Evolutionary conservation across 345 rosid genomes (phyloP), one percentile per base, ranked within the genome.

Genomic region (Boechera divaricarpa): DNA sequence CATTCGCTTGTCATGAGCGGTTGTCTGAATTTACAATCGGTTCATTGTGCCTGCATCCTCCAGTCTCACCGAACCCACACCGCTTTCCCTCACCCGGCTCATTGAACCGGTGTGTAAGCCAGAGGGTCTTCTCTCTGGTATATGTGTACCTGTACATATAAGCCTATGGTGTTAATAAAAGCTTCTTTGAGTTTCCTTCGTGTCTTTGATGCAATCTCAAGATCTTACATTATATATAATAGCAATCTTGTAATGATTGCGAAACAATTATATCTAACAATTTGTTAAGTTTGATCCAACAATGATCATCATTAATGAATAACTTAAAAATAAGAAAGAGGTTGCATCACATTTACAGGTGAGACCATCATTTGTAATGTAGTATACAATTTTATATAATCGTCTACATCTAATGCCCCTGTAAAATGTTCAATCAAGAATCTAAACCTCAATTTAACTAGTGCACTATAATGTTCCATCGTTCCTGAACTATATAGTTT

Each of bases 1-100:
- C 99, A 95, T 78, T 90, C 99, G 2, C 94, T 95, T 4, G 97
- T 90, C 45, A 95, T 95, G 89, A 95, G 99, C 53, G 99, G 99
- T 53, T 94, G 98, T 79, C 75, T 88, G 77, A 89, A 47, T 67
- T 70, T 94, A 78, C 91, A 97, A 2, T 88, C 99, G 0, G 99
- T 94, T 36, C 98, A 92, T 56, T 95, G 99, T 71, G 96, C 84
- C n/a, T 92, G 98, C 51, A 91, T 90, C 5, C 67, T 86, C 35
- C 97, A 92, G 64, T 81, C 98, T 26, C 98, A 87, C 78, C 92
- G 91, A 31, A 10, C 70, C 32, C 79, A 70, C 38, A 36, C 72
- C 1, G 44, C 67, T 54, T 61, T 42, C 4, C 70, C 75, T 69
- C 80, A 76, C 64, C 58, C 75, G 8, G 75, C 80, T 62, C 80